Conservation (phyloP, 371 early-diverging fungal genomes). For the Capniomyces stellatus region DNA sequence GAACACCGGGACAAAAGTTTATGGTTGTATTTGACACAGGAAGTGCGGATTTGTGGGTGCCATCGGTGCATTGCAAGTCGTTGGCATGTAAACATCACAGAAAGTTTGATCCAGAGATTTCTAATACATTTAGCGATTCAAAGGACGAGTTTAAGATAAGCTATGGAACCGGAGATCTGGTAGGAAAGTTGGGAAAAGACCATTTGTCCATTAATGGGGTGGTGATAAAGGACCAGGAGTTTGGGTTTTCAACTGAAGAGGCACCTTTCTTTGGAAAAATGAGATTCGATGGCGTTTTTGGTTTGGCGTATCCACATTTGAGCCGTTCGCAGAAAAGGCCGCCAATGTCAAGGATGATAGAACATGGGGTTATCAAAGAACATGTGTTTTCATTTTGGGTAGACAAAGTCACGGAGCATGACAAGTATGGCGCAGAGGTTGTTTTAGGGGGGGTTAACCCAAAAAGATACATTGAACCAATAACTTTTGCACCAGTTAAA, state of each 20-base stretch:
- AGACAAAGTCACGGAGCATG: conserved; percentile 11
- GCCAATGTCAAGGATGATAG: conserved; percentile 16
- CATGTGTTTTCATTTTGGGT: conserved; percentile 30
- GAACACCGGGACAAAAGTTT: conserved; percentile 44
- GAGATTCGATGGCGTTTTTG: conserved; percentile 46
- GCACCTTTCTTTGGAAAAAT: conserved; percentile 44
- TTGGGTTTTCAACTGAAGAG: conserved; percentile 38
- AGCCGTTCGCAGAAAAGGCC: conserved; percentile 26
- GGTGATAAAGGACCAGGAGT: conserved; percentile 21
- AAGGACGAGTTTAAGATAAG: conserved; percentile 38
- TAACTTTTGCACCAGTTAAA: conserved; percentile 26
- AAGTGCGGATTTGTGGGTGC: conserved; percentile 53
- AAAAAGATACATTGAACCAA: conserved; percentile 24
- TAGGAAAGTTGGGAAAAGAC: conserved; percentile 45
- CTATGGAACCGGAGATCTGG: conserved; percentile 45
- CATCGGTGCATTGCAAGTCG: conserved; percentile 24
- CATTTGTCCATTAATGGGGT: conserved; percentile 24
- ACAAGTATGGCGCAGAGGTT: conserved; percentile 29
- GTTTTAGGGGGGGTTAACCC: conserved; percentile 47
- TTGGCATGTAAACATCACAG: conserved; percentile 15
- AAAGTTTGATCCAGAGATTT: conserved; percentile 23
- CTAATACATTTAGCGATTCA: conserved; percentile 26
- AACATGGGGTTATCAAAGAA: conserved; percentile 11
- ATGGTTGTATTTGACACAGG: conserved; percentile 59
- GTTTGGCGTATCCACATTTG: conserved; percentile 38